These are phyloP conservation scores for Kwoniella heveanensis DNA, from an alignment of 768 basidiomycete species.

Conservation along the genomic window DNA sequence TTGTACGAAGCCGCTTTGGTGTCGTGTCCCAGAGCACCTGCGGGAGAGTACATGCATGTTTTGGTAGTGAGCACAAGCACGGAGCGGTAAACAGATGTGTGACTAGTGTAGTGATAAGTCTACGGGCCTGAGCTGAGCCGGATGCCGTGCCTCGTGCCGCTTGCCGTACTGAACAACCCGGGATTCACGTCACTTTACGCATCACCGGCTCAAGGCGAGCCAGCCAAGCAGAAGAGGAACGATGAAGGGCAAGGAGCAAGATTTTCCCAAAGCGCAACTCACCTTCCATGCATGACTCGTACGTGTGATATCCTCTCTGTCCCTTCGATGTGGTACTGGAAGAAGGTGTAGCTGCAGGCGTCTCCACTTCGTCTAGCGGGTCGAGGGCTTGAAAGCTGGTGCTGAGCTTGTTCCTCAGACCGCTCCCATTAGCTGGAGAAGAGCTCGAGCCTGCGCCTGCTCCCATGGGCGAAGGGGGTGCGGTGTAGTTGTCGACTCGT, in stretches of 20 bases:
- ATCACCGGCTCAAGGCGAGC: too few relatives aligned
- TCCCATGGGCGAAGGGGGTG: conserved; percentile 10
- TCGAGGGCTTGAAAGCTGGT: conserved; percentile 24
- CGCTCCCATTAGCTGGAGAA: neutral
- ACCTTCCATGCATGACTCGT: conserved; percentile 52
- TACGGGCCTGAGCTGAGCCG: neutral
- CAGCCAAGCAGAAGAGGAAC: neutral
- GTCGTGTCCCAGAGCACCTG: conserved; percentile 50
- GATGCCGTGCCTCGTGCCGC: neutral
- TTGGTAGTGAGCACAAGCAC: neutral
- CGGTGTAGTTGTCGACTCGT: conserved; percentile 12
- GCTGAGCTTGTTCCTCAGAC: neutral
- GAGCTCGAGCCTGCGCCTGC: neutral
- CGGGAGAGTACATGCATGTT: neutral
- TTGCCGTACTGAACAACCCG: neutral
- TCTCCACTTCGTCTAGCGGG: conserved; percentile 16
- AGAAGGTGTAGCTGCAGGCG: conserved; percentile 13
- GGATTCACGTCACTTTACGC: neutral
- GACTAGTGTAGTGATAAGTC: too few relatives aligned
- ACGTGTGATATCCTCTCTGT: conserved; percentile 33
- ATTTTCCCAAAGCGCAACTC: conserved; percentile 22
- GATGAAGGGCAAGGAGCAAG: neutral
- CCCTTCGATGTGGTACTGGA: conserved; percentile 13
- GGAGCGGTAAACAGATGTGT: too few relatives aligned
- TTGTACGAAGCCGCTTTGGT: conserved; percentile 47